Conservation (phyloP, 2,329 filamentous ascomycete genomes). For the Phaeophleospora eucalypticola region DNA sequence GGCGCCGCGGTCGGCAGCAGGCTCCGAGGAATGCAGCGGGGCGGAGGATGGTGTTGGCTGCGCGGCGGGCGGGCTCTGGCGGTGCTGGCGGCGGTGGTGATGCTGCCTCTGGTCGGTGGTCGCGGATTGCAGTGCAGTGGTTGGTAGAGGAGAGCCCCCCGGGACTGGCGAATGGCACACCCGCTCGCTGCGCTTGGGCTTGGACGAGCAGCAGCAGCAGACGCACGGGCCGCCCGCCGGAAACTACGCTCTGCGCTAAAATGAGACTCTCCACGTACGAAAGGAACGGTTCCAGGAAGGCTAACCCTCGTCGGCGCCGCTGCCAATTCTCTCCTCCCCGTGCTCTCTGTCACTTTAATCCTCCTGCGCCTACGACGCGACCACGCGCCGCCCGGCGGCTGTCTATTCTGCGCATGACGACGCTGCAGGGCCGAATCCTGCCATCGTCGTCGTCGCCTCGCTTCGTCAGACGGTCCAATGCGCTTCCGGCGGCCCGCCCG, state of each 20-base stretch:
- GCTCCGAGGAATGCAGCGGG: constrained; percentile 9
- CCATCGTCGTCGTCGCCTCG: no score
- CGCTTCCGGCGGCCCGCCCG: background rate
- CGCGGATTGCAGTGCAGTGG: no score
- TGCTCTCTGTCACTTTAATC: no score
- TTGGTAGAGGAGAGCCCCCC: background rate
- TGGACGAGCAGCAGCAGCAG: background rate
- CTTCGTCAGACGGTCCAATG: background rate
- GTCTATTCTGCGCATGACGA: no score
- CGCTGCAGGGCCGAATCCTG: no score
- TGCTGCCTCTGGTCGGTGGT: background rate
- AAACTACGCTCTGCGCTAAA: background rate
- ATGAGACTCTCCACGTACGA: background rate
- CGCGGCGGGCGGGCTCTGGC: constrained; percentile 5
- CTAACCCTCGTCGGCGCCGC: no score
- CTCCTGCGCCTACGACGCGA: no score
- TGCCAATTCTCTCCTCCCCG: no score
- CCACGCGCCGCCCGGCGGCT: no score
- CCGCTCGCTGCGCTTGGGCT: no score
- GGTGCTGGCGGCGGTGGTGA: background rate
- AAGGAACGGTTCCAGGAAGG: background rate
- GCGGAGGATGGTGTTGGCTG: constrained; percentile 8
- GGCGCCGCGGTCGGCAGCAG: background rate
- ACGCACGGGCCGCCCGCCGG: background rate
- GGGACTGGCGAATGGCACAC: background rate